phyloP scores from a whole-genome alignment of 805 yeast species.

The Ogataea pilisensis region DNA sequence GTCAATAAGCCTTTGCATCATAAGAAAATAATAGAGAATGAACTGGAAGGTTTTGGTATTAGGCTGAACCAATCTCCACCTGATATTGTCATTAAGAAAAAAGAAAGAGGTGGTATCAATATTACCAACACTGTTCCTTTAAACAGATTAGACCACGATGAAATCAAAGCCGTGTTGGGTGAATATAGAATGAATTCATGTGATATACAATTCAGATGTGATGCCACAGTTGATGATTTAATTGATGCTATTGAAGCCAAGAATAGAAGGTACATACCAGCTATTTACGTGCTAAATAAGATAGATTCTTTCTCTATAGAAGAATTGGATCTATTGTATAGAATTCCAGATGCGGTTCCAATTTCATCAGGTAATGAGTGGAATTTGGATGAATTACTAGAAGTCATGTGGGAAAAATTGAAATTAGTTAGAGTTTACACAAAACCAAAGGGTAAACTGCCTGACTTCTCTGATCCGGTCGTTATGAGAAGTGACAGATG shows the following conservation, averaged over 20 bases:
- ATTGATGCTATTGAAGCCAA: conserved; percentile 91
- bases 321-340: conserved; percentile 83
- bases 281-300: conserved; percentile 89
- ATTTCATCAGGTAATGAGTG: conserved; percentile 94
- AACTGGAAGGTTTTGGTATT: conserved; percentile 96
- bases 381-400: conserved; percentile 93
- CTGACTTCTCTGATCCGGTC: conserved; percentile 94
- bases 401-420: conserved; percentile 92
- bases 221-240: conserved; percentile 95
- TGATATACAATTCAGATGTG: conserved; percentile 93
- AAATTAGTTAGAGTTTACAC: conserved; percentile 94
- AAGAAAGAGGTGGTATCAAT: conserved; percentile 93
- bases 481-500: conserved; percentile 80
- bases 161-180: conserved; percentile 91
- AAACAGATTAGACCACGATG: conserved; percentile 88
- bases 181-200: conserved; percentile 96
- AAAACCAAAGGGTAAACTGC: conserved; percentile 90
- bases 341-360: conserved; percentile 97
- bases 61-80: conserved; percentile 91
- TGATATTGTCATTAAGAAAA: conserved; percentile 83
- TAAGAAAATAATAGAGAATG: conserved; percentile 89
- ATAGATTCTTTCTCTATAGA: conserved; percentile 93
- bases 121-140: conserved; percentile 91
- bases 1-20: conserved; percentile 95
- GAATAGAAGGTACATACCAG: conserved; percentile 91